A percentile compares a stretch with the other conserved stretches of the same genome.
Conservation (phyloP, 306 rosid species). For the Gleditsia sinensis region DNA sequence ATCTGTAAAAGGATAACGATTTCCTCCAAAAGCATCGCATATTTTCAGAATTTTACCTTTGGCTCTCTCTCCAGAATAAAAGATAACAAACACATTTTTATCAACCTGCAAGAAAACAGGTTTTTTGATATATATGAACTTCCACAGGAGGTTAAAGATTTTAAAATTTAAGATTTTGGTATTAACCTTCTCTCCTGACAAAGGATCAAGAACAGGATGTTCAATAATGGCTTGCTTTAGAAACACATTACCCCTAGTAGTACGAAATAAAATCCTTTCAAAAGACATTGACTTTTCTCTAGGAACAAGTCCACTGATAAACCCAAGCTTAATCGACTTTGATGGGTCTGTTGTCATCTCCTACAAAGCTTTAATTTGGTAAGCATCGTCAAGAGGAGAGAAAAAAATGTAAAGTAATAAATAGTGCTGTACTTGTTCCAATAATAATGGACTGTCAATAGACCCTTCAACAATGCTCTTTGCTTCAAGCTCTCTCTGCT, state of each 20-base stretch:
- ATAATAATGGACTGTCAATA: constrained; percentile 76
- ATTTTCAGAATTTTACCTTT: constrained; percentile 75
- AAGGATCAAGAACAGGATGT: constrained; percentile 68
- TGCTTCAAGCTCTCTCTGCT: constrained; percentile 55
- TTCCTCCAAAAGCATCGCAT: constrained; percentile 89
- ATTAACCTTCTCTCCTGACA: constrained; percentile 78
- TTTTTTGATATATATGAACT: constrained; percentile 14
- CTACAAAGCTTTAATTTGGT: constrained; percentile 44
- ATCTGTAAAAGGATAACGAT: constrained; percentile 83
- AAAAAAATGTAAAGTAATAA: constrained; percentile 1
- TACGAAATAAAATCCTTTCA: constrained; percentile 77
- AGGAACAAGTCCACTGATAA: constrained; percentile 72
- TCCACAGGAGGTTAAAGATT: constrained; percentile 20
- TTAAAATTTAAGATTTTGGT: constrained; percentile 20
- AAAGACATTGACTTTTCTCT: constrained; percentile 73
- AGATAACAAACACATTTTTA: constrained; percentile 80
- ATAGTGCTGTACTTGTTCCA: constrained; percentile 58
- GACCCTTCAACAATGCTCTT: constrained; percentile 55
- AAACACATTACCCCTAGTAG: constrained; percentile 85
- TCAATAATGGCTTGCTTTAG: constrained; percentile 66
- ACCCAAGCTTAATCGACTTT: constrained; percentile 76
- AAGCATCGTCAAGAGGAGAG: constrained; percentile 25
- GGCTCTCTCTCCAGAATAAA: constrained; percentile 84
- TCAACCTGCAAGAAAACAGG: constrained; percentile 57
- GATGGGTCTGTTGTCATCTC: constrained; percentile 54